Base-by-base conservation (phyloP, 805 yeast genomes). In the Wickerhamiella azymoides region DNA sequence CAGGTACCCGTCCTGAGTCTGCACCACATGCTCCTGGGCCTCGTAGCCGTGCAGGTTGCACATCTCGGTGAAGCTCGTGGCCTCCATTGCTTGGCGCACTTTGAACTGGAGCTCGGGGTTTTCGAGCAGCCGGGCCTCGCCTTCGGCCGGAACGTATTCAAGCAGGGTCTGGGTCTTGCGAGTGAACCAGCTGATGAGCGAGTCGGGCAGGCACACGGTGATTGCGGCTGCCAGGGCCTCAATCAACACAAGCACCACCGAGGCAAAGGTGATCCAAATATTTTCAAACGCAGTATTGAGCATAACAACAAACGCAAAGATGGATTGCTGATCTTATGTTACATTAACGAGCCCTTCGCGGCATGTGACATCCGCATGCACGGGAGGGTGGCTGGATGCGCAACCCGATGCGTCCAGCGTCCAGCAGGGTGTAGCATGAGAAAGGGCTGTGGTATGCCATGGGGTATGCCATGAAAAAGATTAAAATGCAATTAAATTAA, bases 1-100 rank as follows among this genome's bases (percentile, higher is more conserved):
- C 17, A 84, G 57, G 57, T 84, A 88, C 28, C 80, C 80, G 59
- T 88, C 96, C 38, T 69, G 64, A 0, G 96, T 88, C 43, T 70
- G 65, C 1, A 85, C 85, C 10, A 89, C 65, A 57, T 84, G 88
- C 55, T 80, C 83, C 53, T 86, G 88, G 11, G 80, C 70, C 1
- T 64, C 67, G 54, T 81, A 83, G 1, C 86, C 89, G 57, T 78
- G 83, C 1, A 80, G 50, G 1, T 55, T 62, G 48, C 86, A 80
- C 67, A 88, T 76, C 40, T 79, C 79, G 42, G 72, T 74, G 49
- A 88, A 76, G 21, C 52, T 40, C 5, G 30, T 17, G 11, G 58
- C 56, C 7, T 47, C 44, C 33, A 48, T 43, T 2, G 54, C 38
- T 4, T 17, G n/a, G 10, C 32, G 40, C 18, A 52, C 51, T 5